A percentile compares a stretch with the other conserved stretches of the same genome.
These are phyloP conservation scores for Magnusiomyces suaveolens DNA, from an alignment of 1,139 yeast genomes.

Conservation along the genomic window DNA sequence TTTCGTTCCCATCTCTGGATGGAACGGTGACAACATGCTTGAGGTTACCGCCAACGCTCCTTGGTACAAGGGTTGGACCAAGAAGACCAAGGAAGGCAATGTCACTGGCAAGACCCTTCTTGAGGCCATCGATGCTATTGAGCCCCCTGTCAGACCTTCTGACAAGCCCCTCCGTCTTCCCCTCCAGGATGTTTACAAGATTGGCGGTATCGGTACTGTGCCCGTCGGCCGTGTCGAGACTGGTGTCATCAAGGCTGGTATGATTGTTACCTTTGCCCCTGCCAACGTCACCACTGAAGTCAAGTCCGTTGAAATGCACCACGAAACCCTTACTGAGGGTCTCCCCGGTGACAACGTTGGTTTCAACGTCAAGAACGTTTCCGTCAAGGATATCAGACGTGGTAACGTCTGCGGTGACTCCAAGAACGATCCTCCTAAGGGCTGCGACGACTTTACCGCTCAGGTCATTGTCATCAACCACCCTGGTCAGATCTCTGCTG, in stretches of 20 bases:
- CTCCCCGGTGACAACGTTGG: conserved; percentile 93
- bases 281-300: conserved; percentile 90
- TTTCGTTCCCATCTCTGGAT: conserved; percentile 87
- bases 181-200: conserved; percentile 87
- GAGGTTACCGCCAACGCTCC: conserved; percentile 74
- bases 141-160: conserved; percentile 77
- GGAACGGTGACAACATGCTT: conserved; percentile 94
- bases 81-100: conserved; percentile 75
- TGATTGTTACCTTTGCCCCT: conserved; percentile 85
- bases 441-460: conserved; percentile 74
- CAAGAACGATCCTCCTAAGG: conserved; percentile 89
- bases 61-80: conserved; percentile 89
- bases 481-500: conserved; percentile 89
- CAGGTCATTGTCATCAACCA: conserved; percentile 87
- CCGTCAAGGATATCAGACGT: conserved; percentile 89
- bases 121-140: conserved; percentile 81
- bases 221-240: conserved; percentile 94
- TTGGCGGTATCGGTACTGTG: conserved; percentile 89
- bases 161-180: conserved; percentile 89
- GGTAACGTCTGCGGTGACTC: conserved; percentile 95
- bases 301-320: conserved; percentile 91
- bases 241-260: conserved; percentile 86
- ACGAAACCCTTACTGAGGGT: conserved; percentile 79
- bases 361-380: conserved; percentile 90
- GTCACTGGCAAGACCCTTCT: conserved; percentile 77